Conservation (phyloP, 75 land plant genomes). For the Selaginella tamariscina region DNA sequence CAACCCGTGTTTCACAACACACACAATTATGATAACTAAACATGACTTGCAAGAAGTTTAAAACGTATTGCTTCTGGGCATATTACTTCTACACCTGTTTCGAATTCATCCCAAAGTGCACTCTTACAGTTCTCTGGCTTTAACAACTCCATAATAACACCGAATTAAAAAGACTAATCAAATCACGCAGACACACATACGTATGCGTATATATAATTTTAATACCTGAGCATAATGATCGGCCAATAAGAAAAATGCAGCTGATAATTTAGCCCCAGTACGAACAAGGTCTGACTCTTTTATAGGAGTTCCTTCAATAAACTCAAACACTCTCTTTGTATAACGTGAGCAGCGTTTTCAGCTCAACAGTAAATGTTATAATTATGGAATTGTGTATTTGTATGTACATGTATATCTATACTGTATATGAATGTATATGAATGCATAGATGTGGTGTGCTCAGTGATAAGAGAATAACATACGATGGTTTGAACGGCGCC, state of each 20-base stretch:
- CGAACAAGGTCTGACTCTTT: conserved; percentile 36
- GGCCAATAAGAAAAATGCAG: conserved; percentile 35
- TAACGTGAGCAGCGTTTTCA: conserved; percentile 28
- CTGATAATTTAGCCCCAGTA: conserved; percentile 34
- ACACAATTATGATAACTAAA: no score
- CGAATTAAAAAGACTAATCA: background rate
- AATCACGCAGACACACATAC: background rate
- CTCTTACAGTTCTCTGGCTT: conserved; percentile 34
- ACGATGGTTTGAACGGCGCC: conserved; percentile 47
- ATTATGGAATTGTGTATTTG: background rate
- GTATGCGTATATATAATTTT: background rate
- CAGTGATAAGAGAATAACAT: conserved; percentile 5
- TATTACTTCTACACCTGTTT: conserved; percentile 32
- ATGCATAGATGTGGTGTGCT: no score
- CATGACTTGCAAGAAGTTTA: conserved; percentile 37
- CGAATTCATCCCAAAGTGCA: conserved; percentile 37
- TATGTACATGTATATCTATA: no score
- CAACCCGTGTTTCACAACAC: no score
- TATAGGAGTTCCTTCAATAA: conserved; percentile 39
- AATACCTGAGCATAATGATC: conserved; percentile 30
- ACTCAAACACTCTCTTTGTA: conserved; percentile 37
- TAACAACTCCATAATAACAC: conserved; percentile 37
- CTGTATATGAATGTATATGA: no score
- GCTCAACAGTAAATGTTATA: conserved; percentile 10
- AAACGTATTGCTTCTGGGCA: conserved; percentile 43